Evolutionary conservation across 148 eudicot genomes (phyloP).

Genomic region (Fagopyrum homotropicum): DNA sequence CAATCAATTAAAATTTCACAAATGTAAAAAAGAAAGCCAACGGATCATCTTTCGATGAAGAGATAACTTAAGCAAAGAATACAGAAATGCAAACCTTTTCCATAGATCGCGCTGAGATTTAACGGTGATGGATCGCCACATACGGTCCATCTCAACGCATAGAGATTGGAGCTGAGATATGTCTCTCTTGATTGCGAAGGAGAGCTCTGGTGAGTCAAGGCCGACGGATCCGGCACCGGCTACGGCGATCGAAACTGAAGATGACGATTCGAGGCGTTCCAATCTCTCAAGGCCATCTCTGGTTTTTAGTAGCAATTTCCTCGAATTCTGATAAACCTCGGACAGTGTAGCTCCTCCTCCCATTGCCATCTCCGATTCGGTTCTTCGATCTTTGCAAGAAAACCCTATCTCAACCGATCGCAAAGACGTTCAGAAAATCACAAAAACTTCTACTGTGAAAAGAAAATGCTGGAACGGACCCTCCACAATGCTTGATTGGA

Average conservation of each 20-base stretch:
- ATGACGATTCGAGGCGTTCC: constrained; percentile 64
- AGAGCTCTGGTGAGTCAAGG: constrained; percentile 57
- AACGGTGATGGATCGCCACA: constrained; percentile 72
- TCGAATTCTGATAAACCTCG: constrained; percentile 64
- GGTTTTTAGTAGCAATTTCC: constrained; percentile 46
- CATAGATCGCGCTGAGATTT: constrained; percentile 93
- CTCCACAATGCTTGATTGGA: no score
- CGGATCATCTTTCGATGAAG: not conserved
- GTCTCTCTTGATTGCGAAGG: constrained; percentile 45
- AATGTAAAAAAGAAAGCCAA: not conserved
- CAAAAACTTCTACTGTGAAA: not conserved
- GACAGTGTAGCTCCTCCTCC: constrained; percentile 60
- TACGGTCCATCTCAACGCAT: constrained; percentile 71
- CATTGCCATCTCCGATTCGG: constrained; percentile 20
- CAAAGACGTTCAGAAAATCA: not conserved
- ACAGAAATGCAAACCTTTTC: constrained; percentile 44
- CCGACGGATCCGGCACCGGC: constrained; percentile 18
- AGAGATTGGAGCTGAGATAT: constrained; percentile 56
- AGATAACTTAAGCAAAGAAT: not conserved
- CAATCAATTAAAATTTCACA: not conserved
- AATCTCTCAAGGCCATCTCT: constrained; percentile 67
- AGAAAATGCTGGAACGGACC: not conserved
- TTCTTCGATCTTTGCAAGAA: constrained; percentile 3
- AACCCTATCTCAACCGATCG: constrained; percentile 6
- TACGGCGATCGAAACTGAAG: constrained; percentile 18